Percentiles rank a stretch among this genome's conserved stretches.
Conservation (phyloP, 495 filamentous ascomycete species). For the Geoglossum glabrum region DNA sequence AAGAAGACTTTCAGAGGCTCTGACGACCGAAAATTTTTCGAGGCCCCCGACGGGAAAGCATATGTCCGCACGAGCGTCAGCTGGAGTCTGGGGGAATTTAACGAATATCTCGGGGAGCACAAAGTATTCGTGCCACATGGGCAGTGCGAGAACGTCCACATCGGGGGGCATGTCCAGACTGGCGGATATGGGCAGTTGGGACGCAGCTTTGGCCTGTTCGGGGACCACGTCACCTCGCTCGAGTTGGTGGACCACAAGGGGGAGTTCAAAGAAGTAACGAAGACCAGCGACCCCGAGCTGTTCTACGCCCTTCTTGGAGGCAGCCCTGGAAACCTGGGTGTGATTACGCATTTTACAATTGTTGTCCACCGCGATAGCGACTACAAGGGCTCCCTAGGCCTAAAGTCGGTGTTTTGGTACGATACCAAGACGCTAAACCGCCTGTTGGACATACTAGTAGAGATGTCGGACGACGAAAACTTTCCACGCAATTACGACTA, state of each 20-base stretch:
- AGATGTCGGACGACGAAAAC: conserved; percentile 21
- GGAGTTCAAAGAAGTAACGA: conserved; percentile 20
- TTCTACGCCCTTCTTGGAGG: conserved; percentile 24
- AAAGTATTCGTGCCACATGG: conserved; percentile 23
- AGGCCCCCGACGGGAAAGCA: conserved; percentile 16
- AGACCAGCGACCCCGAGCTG: conserved; percentile 17
- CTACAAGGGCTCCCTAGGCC: conserved; percentile 18
- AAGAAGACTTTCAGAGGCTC: conserved; percentile 15
- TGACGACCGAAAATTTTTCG: conserved; percentile 13
- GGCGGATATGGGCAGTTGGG: conserved; percentile 22
- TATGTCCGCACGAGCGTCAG: conserved; percentile 21
- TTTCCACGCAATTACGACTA: conserved; percentile 24
- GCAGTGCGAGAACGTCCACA: conserved; percentile 22
- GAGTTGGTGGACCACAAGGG: conserved; percentile 22
- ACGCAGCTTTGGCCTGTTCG: conserved; percentile 23
- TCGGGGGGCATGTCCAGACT: conserved; percentile 24
- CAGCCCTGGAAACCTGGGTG: conserved; percentile 24
- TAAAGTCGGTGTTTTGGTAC: conserved; percentile 19
- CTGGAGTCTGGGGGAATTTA: conserved; percentile 20
- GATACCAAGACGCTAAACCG: conserved; percentile 14
- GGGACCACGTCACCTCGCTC: conserved; percentile 21
- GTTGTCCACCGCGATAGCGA: conserved; percentile 21
- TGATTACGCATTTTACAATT: conserved; percentile 23
- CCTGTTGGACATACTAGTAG: conserved; percentile 18
- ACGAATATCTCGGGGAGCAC: conserved; percentile 16